A percentile compares a stretch with the other conserved stretches of the same genome.
Conservation (phyloP, 371 early-diverging fungal species). For the Entomophthora muscae region DNA sequence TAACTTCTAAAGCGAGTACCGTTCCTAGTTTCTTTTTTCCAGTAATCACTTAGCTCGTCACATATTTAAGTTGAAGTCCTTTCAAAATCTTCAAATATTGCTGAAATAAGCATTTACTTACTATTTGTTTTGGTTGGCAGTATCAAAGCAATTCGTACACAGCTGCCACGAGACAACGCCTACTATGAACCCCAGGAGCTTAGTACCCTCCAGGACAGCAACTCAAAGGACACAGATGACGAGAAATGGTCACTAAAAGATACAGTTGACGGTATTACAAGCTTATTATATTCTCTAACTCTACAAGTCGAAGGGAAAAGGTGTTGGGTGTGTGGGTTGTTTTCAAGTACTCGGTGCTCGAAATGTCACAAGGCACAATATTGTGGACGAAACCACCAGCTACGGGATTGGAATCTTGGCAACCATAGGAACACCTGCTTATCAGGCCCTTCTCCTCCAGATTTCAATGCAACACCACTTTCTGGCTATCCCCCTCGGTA, state of each 20-base stretch:
- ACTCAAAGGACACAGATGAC: constrained; percentile 21
- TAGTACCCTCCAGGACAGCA: neutral
- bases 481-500: constrained; percentile 45
- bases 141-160: constrained; percentile 69
- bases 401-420: constrained; percentile 62
- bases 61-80: neutral
- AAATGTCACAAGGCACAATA: constrained; percentile 51
- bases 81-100: too few species aligned
- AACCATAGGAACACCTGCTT: constrained; percentile 21
- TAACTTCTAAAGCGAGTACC: neutral
- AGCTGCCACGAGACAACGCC: constrained; percentile 61
- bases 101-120: too few species aligned
- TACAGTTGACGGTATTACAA: neutral
- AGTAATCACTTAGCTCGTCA: neutral
- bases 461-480: neutral
- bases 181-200: neutral
- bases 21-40: neutral
- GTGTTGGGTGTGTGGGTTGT: constrained; percentile 62
- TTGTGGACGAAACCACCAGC: constrained; percentile 74
- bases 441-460: neutral
- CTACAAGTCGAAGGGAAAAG: constrained; percentile 11
- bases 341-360: constrained; percentile 61
- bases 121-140: too few species aligned
- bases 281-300: too few species aligned
- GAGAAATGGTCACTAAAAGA: constrained; percentile 12